Base-by-base conservation (phyloP, 2,329 filamentous ascomycete genomes). In the Sporothrix brunneoviolacea region DNA sequence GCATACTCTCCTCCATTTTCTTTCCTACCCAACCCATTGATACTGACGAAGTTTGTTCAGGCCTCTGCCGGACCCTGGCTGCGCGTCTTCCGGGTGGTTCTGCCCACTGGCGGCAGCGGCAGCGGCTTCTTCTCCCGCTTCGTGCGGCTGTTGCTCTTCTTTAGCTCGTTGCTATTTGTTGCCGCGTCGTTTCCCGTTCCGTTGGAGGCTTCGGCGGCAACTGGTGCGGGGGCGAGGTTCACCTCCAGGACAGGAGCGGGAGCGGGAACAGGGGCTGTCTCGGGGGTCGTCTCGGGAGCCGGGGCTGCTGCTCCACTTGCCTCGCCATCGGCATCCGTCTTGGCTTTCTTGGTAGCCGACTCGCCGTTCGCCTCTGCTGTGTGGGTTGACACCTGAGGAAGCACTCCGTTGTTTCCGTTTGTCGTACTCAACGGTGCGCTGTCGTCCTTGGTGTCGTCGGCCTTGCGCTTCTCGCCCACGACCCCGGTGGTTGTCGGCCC, bases 31-130 rank as follows among this genome's bases (percentile, higher is more conserved):
- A 6, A 28, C 24, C 24, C 10, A 10, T 28, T 28, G 24, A 10
- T 28, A 28, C 24, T 28, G 24, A 10, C 24, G 6, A 28, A 5
- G 24, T 10, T 28, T 28, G 24, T 8, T 54, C 19, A 54, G 13
- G 40, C 49, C 8, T 52, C 51, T 18, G 27, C 56, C 4, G 53
- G 58, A 3, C 64, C 66, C 51, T 70, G 68, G 53, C 68, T 70
- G 46, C 68, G 62, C 2, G 68, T 70, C 60, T 67, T 69, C 19
- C 68, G 62, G 10, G 61, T 61, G 4, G 68, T 68, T 50, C 56
- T 58, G 13, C 68, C 68, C 7, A 67, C 62, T 1, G 62, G 53
- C 10, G 60, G 58, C 6, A 58, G 46, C 4, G 51, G 38, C 22
- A 58, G 46, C 4, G 51, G 38, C 22, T 63, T 62, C 57, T 62